These are phyloP conservation scores for Crucibulum parvulum DNA, from an alignment of 1,284 basidiomycete genomes.

Conservation along the genomic window DNA sequence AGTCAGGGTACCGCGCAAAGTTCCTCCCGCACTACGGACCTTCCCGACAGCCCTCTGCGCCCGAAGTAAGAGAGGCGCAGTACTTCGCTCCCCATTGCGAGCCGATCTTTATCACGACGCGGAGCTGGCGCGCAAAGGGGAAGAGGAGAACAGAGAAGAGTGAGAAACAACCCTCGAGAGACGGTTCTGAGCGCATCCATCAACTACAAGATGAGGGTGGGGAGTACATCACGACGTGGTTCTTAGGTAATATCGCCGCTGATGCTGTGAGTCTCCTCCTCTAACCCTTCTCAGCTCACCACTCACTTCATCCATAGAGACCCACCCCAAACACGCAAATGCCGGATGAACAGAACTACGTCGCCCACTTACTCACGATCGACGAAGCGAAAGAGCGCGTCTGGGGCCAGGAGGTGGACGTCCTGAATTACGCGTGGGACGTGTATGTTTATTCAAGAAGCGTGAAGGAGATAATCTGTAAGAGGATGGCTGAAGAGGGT, in stretches of 20 bases:
- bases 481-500: too few species aligned
- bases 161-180: too few species aligned
- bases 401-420: conserved; percentile 20
- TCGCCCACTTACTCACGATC: conserved; percentile 37
- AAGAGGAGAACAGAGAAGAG: too few species aligned
- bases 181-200: too few species aligned
- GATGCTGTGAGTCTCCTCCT: conserved; percentile 50
- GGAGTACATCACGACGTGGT: conserved; percentile 62
- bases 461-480: neutral
- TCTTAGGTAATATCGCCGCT: conserved; percentile 54
- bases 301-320: conserved; percentile 36
- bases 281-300: neutral
- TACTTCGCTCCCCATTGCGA: conserved; percentile 42
- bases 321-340: conserved; percentile 57
- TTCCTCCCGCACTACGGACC: conserved; percentile 53
- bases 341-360: conserved; percentile 58
- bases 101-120: conserved; percentile 50
- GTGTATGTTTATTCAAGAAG: conserved; percentile 25
- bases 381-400: conserved; percentile 35
- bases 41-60: conserved; percentile 47
- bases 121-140: conserved; percentile 30
- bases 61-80: conserved; percentile 16
- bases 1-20: conserved; percentile 61
- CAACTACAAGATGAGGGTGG: conserved; percentile 32
- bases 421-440: conserved; percentile 37